Percentiles rank a stretch among this genome's conserved stretches.
phyloP scores from a whole-genome alignment of 2,329 filamentous ascomycete species.

The Didymella pomorum region DNA sequence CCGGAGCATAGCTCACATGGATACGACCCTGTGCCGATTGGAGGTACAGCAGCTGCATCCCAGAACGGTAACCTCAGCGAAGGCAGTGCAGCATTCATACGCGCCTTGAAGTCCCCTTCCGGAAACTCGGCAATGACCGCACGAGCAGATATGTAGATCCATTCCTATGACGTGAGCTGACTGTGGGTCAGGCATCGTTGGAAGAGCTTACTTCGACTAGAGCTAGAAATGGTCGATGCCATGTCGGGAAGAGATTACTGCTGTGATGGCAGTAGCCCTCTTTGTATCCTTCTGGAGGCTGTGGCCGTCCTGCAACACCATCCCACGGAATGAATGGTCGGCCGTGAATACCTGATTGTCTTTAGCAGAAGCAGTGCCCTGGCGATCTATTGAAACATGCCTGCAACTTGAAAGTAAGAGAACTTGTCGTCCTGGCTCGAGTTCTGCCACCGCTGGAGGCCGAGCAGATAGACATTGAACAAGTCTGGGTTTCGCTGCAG shows the following conservation, averaged over 20 bases:
- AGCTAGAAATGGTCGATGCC: slow-evolving; percentile 81
- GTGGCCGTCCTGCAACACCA: slow-evolving; percentile 52
- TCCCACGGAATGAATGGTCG: slow-evolving; percentile 70
- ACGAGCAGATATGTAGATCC: slow-evolving; percentile 50
- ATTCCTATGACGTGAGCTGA: slow-evolving; percentile 44
- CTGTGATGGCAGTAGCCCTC: slow-evolving; percentile 79
- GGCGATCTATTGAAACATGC: slow-evolving; percentile 54
- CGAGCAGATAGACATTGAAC: slow-evolving; percentile 79
- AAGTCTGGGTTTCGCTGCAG: slow-evolving; percentile 68
- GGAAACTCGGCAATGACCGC: slow-evolving; percentile 52
- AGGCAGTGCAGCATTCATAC: slow-evolving; percentile 49
- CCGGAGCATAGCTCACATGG: slow-evolving; percentile 30
- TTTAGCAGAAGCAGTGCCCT: slow-evolving; percentile 3
- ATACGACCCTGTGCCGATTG: slow-evolving; percentile 43
- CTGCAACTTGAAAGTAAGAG: slow-evolving; percentile 80
- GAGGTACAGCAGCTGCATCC: slow-evolving; percentile 55
- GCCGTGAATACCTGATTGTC: slow-evolving; percentile 74
- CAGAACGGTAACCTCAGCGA: slow-evolving; percentile 55
- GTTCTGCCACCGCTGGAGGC: slow-evolving; percentile 73
- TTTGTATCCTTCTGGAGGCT: slow-evolving; percentile 55
- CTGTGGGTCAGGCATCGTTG: neutral
- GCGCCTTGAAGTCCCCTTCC: slow-evolving; percentile 45
- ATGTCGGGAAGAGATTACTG: slow-evolving; percentile 78
- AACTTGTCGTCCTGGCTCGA: slow-evolving; percentile 68
- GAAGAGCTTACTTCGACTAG: slow-evolving; percentile 60